Evolutionary conservation across 495 filamentous ascomycete species (phyloP), one percentile per base, ranked within the genome.

Genomic region (Cryomyces minteri): DNA sequence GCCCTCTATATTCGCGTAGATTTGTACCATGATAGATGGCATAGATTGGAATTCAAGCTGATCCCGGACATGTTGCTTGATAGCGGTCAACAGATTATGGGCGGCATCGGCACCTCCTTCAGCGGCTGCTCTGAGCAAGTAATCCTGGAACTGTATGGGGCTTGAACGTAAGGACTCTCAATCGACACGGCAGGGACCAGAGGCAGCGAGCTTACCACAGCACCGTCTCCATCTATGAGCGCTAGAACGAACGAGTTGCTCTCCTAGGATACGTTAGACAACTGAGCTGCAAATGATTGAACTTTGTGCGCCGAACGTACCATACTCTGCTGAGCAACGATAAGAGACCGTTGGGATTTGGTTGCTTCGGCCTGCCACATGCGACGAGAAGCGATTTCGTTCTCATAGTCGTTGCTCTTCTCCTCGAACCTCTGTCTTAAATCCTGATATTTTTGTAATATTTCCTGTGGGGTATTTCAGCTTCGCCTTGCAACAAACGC

Each of bases 211-310:
- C 58, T 45, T 54, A 61, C 60, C 7, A 60, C 51, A 37, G 54
- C 54, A 14, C 62, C 62, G 57, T 65, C 62, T 11, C 62, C 62
- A 48, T 65, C 62, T 31, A 65, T 58, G 30, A 65, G 54, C 3
- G 47, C 55, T 41, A 60, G 45, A 25, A 56, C 60, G 44, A 65
- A 65, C 3, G 56, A 44, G 40, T 58, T 60, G 32, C 42, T 51
- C 5, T 61, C 57, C 57, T 60, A 14, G 31, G 28, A 31, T 6
- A 9, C n/a, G 37, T 46, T 25, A 45, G 32, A 5, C n/a, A 2
- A 6, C 6, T 2, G 34, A 38, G 9, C 9, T 38, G 9, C 12
- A 10, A 38, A 9, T 14, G 34, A 3, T 1, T 3, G 34, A 1
- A 14, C 9, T 14, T 10, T 38, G 2, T 3, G 9, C 9, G 12